These are phyloP conservation scores for Melampsora allii-populina DNA, from an alignment of 1,284 basidiomycete genomes.

Conservation along the genomic window DNA sequence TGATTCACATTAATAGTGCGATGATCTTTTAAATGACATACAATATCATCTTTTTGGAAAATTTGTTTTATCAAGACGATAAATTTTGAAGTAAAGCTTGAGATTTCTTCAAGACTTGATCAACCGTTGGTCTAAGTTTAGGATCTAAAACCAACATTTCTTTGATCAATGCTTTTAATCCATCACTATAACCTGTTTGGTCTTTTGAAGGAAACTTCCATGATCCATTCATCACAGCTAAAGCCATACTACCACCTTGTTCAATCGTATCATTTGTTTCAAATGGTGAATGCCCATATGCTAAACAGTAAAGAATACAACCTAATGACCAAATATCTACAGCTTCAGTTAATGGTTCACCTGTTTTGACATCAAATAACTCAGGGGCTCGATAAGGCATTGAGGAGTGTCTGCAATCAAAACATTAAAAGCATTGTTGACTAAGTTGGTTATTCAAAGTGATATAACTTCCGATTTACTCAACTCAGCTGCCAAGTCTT, in stretches of 20 bases:
- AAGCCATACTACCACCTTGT: slow-evolving; percentile 52
- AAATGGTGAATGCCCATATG: slow-evolving; percentile 53
- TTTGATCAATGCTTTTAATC: slow-evolving; percentile 48
- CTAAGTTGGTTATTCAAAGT: not conserved
- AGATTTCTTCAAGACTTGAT: slow-evolving; percentile 14
- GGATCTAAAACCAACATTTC: slow-evolving; percentile 50
- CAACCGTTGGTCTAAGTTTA: slow-evolving; percentile 40
- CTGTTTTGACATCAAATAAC: slow-evolving; percentile 53
- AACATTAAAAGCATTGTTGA: not conserved
- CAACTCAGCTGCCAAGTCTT: slow-evolving; percentile 45
- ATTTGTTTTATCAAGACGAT: slow-evolving; percentile 1
- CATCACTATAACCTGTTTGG: slow-evolving; percentile 27
- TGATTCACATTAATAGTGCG: too few relatives aligned
- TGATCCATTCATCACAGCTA: slow-evolving; percentile 52
- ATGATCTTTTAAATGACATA: too few relatives aligned
- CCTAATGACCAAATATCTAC: slow-evolving; percentile 54
- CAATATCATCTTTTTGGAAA: too few relatives aligned
- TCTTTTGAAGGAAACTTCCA: slow-evolving; percentile 50
- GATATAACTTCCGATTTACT: not conserved
- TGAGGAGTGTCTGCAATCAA: slow-evolving; percentile 45
- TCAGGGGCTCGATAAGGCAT: slow-evolving; percentile 54
- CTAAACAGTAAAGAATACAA: slow-evolving; percentile 51
- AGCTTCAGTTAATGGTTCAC: slow-evolving; percentile 50
- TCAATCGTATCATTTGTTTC: slow-evolving; percentile 52
- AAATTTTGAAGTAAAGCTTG: slow-evolving; percentile 21